Conservation (phyloP, 345 rosid genomes). For the Syzygium aromaticum region DNA sequence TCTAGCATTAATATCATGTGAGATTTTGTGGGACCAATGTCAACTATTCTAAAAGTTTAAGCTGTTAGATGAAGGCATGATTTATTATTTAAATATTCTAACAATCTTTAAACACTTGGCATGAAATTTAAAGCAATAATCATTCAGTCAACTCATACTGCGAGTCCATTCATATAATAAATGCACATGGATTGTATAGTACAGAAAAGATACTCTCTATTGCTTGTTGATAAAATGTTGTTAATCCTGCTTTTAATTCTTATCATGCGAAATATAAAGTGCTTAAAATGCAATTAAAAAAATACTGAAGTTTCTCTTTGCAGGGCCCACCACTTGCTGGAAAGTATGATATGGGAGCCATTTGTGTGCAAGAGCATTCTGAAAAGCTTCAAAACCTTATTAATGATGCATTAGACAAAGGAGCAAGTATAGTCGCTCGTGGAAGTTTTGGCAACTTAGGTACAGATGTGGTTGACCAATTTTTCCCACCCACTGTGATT, state of each 20-base stretch:
- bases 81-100: no score
- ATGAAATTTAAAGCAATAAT: not conserved
- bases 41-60: no score
- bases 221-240: not conserved
- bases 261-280: not conserved
- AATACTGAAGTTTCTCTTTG: constrained; percentile 6
- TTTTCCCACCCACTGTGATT: constrained; percentile 86
- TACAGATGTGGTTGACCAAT: constrained; percentile 94
- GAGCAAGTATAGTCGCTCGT: constrained; percentile 80
- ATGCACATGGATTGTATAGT: not conserved
- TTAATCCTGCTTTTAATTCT: not conserved
- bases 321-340: constrained; percentile 94
- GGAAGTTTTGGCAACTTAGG: constrained; percentile 94
- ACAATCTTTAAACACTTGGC: not conserved
- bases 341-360: constrained; percentile 97
- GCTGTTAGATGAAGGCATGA: no score
- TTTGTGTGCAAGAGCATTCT: constrained; percentile 91
- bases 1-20: no score
- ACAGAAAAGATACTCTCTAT: not conserved
- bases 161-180: not conserved
- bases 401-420: constrained; percentile 82
- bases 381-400: constrained; percentile 82
- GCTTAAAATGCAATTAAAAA: not conserved
- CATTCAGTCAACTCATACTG: not conserved
- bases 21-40: no score